These are phyloP conservation scores for Boletus barrowsii DNA, from an alignment of 768 basidiomycete genomes.

Conservation along the genomic window DNA sequence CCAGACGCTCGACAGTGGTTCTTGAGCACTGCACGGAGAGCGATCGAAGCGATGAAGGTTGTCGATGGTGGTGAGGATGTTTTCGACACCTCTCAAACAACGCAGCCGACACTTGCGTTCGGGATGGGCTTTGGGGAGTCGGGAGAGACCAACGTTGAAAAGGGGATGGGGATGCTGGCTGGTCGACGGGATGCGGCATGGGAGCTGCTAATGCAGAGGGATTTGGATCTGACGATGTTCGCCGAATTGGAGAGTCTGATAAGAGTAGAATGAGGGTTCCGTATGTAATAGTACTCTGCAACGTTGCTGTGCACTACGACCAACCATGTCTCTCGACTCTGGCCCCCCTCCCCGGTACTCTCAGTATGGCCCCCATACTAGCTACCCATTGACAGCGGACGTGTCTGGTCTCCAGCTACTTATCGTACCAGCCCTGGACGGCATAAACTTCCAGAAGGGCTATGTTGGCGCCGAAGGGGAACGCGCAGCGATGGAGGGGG, in stretches of 20 bases:
- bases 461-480: slow-evolving; percentile 83
- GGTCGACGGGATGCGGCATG: slow-evolving; percentile 69
- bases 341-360: slow-evolving; percentile 62
- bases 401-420: slow-evolving; percentile 56
- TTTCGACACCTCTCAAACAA: slow-evolving; percentile 63
- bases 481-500: slow-evolving; percentile 80
- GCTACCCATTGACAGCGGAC: slow-evolving; percentile 19
- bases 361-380: slow-evolving; percentile 37
- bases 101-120: slow-evolving; percentile 63
- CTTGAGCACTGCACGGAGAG: slow-evolving; percentile 56
- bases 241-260: slow-evolving; percentile 76
- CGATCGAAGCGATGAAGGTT: slow-evolving; percentile 74
- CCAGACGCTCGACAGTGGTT: slow-evolving; percentile 54
- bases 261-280: slow-evolving; percentile 50
- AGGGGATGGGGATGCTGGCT: slow-evolving; percentile 71
- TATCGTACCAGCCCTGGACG: slow-evolving; percentile 67
- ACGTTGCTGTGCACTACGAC: slow-evolving; percentile 8
- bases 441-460: slow-evolving; percentile 81
- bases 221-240: slow-evolving; percentile 74
- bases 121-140: slow-evolving; percentile 85
- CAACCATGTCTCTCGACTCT: slow-evolving; percentile 37
- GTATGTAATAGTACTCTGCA: slow-evolving; percentile 3
- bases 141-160: slow-evolving; percentile 61
- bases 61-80: slow-evolving; percentile 74
- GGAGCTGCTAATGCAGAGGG: slow-evolving; percentile 68